phyloP scores from a whole-genome alignment of 495 filamentous ascomycete species.

The Penicillium canariense region DNA sequence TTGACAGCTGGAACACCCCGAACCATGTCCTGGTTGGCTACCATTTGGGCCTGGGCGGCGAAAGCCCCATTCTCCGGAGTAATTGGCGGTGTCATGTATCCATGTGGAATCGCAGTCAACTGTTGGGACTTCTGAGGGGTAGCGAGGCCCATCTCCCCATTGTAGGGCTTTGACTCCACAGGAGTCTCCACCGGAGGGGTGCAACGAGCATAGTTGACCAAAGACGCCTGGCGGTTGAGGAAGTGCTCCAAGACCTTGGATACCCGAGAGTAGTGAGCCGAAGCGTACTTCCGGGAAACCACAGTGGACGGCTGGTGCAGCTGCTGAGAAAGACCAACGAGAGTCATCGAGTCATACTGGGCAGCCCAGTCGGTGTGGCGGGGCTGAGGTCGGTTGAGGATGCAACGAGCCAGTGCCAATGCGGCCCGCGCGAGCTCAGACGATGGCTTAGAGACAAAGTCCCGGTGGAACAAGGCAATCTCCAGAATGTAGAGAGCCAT shows the following conservation, averaged over 20 bases:
- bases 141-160: conserved; percentile 54
- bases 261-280: conserved; percentile 74
- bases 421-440: conserved; percentile 88
- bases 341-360: conserved; percentile 71
- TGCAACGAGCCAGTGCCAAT: conserved; percentile 79
- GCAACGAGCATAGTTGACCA: conserved; percentile 66
- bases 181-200: conserved; percentile 65
- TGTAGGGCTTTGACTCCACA: conserved; percentile 54
- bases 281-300: conserved; percentile 83
- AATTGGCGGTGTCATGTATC: conserved; percentile 91
- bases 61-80: conserved; percentile 81
- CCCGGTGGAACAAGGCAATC: conserved; percentile 91
- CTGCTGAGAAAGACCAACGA: conserved; percentile 81
- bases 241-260: conserved; percentile 81
- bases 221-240: conserved; percentile 75
- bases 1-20: conserved; percentile 25
- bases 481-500: conserved; percentile 93
- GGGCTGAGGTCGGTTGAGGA: conserved; percentile 76
- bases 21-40: conserved; percentile 23
- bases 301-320: conserved; percentile 84
- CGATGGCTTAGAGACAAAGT: conserved; percentile 87
- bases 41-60: conserved; percentile 28
- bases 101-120: conserved; percentile 63
- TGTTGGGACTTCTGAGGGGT: conserved; percentile 83
- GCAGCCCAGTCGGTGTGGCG: conserved; percentile 76